A percentile compares a stretch with the other conserved stretches of the same genome.
These are phyloP conservation scores for Penicillium steckii DNA, from an alignment of 495 filamentous ascomycete species.

Conservation along the genomic window DNA sequence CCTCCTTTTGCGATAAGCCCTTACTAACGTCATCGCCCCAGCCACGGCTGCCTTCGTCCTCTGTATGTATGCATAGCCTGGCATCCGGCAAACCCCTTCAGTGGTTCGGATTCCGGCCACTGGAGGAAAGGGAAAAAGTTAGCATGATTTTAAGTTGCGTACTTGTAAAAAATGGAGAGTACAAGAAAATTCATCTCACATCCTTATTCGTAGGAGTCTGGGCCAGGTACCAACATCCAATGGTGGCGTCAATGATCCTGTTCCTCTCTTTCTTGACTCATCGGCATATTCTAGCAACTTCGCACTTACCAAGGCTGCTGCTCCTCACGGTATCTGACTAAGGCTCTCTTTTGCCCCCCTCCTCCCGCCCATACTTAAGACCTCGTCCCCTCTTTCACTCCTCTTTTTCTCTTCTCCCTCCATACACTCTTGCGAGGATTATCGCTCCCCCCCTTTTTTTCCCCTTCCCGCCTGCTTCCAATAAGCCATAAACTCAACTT, in stretches of 20 bases:
- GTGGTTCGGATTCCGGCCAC: too few species aligned
- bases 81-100: not conserved
- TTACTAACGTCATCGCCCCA: constrained; percentile 26
- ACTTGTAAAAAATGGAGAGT: not conserved
- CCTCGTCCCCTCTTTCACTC: constrained; percentile 32
- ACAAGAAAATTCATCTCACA: too few species aligned
- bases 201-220: too few species aligned
- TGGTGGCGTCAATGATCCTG: constrained; percentile 25
- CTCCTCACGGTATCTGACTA: constrained; percentile 31
- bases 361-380: not conserved
- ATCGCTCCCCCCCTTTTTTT: constrained; percentile 9
- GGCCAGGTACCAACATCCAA: constrained; percentile 5
- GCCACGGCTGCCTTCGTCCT: constrained; percentile 1
- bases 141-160: not conserved
- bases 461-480: constrained; percentile 8
- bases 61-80: not conserved
- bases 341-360: constrained; percentile 39
- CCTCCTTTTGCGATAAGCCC: constrained; percentile 34
- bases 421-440: not conserved
- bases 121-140: constrained; percentile 1
- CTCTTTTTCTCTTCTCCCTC: constrained; percentile 18
- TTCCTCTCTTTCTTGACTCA: constrained; percentile 26
- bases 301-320: constrained; percentile 6
- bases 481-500: constrained; percentile 12
- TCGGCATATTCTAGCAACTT: constrained; percentile 26